phyloP scores from a whole-genome alignment of 768 basidiomycete genomes.

The Russula sp. region DNA sequence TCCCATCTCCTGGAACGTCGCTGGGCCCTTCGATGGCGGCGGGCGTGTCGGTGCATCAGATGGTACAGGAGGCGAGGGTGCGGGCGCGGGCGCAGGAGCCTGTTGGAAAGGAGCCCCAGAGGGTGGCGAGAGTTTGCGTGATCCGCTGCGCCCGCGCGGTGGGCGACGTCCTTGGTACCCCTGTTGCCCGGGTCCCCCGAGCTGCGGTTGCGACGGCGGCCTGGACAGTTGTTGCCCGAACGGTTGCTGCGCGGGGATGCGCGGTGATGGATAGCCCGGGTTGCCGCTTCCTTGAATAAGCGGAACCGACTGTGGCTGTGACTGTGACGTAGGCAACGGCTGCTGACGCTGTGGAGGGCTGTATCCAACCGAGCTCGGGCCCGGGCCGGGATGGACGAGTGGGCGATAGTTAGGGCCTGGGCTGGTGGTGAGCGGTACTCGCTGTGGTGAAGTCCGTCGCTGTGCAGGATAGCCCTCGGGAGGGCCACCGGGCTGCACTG shows the following conservation, averaged over 20 bases:
- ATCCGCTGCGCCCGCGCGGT: neutral
- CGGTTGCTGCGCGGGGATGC: neutral
- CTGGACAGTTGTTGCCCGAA: neutral
- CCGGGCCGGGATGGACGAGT: neutral
- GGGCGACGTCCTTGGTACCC: constrained; percentile 1
- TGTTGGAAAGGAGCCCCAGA: neutral
- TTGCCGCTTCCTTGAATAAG: neutral
- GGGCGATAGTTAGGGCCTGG: neutral
- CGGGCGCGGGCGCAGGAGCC: neutral
- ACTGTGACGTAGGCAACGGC: neutral
- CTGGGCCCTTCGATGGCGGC: constrained; percentile 38
- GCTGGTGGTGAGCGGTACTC: neutral
- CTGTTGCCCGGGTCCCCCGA: neutral
- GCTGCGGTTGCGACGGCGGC: neutral
- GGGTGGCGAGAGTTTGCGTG: neutral
- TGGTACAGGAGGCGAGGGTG: neutral
- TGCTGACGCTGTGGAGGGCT: neutral
- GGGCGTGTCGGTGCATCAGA: constrained; percentile 13
- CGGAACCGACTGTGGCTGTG: neutral
- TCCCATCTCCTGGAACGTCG: constrained; percentile 94
- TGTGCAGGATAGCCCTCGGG: constrained; percentile 7
- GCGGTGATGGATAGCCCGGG: constrained; percentile 7
- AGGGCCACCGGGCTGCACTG: neutral
- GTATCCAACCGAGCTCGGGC: neutral
- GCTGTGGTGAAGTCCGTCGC: constrained; percentile 10